A percentile compares a stretch with the other conserved stretches of the same genome.
phyloP scores from a whole-genome alignment of 2,329 filamentous ascomycete genomes.

The Gyromitra esculenta region DNA sequence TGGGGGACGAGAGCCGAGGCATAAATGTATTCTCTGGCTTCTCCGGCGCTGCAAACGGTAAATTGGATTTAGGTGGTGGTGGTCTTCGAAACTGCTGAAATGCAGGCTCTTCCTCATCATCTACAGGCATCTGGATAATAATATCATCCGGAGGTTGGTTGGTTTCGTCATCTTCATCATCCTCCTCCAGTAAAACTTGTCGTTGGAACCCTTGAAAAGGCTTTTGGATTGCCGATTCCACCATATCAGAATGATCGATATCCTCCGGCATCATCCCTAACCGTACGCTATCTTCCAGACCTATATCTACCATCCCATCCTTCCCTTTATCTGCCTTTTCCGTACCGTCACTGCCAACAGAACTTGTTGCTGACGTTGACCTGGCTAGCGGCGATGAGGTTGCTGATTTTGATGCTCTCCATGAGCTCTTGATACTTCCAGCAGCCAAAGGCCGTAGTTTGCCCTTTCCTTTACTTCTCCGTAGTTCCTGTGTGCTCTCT shows the following conservation, averaged over 20 bases:
- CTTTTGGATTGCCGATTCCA: conserved; percentile 38
- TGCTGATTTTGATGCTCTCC: conserved; percentile 57
- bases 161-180: conserved; percentile 70
- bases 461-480: conserved; percentile 57
- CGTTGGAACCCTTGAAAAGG: conserved; percentile 39
- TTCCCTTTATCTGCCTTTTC: conserved; percentile 67
- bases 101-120: conserved; percentile 68
- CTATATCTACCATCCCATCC: conserved; percentile 81
- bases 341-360: conserved; percentile 52
- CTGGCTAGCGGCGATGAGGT: conserved; percentile 41
- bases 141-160: conserved; percentile 69
- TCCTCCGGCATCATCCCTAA: conserved; percentile 56
- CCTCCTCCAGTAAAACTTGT: conserved; percentile 65
- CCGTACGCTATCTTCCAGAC: conserved; percentile 73
- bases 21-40: conserved; percentile 60
- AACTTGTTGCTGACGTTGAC: conserved; percentile 44
- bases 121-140: conserved; percentile 59
- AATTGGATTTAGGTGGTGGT: conserved; percentile 35
- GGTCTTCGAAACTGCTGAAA: conserved; percentile 68
- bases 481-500: conserved; percentile 62
- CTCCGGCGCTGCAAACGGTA: conserved; percentile 37
- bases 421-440: conserved; percentile 59
- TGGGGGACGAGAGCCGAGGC: conserved; percentile 47
- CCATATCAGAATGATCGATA: conserved; percentile 54
- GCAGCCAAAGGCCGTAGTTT: conserved; percentile 55